Evolutionary conservation across 495 filamentous ascomycete genomes (phyloP), one percentile per base, ranked within the genome.

Genomic region (Sabuloglossum arenarium): DNA sequence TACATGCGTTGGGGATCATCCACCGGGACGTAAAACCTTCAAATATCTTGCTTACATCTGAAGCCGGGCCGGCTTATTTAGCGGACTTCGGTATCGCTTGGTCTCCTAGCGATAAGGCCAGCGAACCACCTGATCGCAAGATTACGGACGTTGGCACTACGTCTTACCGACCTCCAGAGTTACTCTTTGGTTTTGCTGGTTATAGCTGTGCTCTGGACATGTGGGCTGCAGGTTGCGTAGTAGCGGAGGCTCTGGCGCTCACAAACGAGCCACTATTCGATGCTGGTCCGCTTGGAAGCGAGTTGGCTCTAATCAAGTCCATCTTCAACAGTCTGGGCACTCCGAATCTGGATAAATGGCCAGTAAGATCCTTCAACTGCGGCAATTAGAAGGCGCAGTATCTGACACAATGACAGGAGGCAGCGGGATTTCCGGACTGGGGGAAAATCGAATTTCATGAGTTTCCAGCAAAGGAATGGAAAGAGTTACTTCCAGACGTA

Each of bases 21-120:
- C 91, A 98, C 66, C 80, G 91, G 29, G 91, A 98, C 63, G 73
- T 98, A 63, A 98, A 98, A 64, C 89, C 91, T 6, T 83, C 86
- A 1, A 93, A 94, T 60, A 77, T 98, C 52, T 71, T 97, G 37
- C 74, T 97, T 58, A 66, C 75, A 39, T 78, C 79, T 0, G 69
- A 74, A 0, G 65, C 72, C n/a, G 83, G 85, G 1, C 80, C 84
- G 1, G 84, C 85, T 3, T 82, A 79, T 52, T 71, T 98, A 21
- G 79, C 84, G 16, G 91, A 98, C 68, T 97, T 98, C 69, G 91
- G 91, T 23, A 90, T 90, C 37, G 78, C 90, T 8, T 96, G 85
- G 84, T 78, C 81, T 58, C 77, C 81, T 9, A 64, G 69, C 1
- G 82, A 81, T 30, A 56, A 71, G 1, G 63, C 67, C 1, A 74